Conservation (phyloP, 306 rosid species). For the Cicer judaicum region DNA sequence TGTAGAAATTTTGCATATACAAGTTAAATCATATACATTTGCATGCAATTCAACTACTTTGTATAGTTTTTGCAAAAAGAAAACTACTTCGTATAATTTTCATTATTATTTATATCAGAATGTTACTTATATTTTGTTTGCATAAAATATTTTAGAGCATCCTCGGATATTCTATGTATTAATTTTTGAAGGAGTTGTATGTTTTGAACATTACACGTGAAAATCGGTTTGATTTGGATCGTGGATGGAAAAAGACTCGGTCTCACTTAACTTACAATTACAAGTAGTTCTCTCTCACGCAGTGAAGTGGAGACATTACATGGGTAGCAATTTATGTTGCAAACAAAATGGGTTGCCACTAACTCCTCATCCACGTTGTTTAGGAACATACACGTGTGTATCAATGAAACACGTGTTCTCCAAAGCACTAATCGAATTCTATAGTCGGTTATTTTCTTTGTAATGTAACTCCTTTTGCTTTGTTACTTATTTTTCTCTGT, state of each 20-base stretch:
- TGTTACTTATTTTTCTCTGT: background rate
- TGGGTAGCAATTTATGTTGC: slow-evolving; percentile 31
- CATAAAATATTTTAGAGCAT: too few relatives aligned
- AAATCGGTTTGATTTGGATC: background rate
- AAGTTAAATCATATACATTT: too few relatives aligned
- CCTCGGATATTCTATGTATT: too few relatives aligned
- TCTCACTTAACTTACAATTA: background rate
- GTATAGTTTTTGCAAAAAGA: too few relatives aligned
- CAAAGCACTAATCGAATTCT: background rate
- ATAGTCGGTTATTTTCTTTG: slow-evolving; percentile 12
- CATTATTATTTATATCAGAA: too few relatives aligned
- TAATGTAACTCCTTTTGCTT: background rate
- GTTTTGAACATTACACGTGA: background rate
- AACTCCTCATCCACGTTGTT: slow-evolving; percentile 14
- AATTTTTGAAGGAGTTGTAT: too few relatives aligned
- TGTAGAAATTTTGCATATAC: too few relatives aligned
- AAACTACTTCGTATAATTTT: too few relatives aligned
- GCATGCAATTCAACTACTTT: too few relatives aligned
- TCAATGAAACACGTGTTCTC: slow-evolving; percentile 50
- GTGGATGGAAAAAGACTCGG: background rate
- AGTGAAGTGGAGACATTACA: slow-evolving; percentile 8
- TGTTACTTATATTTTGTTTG: too few relatives aligned
- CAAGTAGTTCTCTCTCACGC: too few relatives aligned
- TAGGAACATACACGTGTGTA: slow-evolving; percentile 42
- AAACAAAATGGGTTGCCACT: slow-evolving; percentile 35